Evolutionary conservation across 2,329 filamentous ascomycete genomes (phyloP), one percentile per base, ranked within the genome.

Genomic region (Alternaria brassicicola): DNA sequence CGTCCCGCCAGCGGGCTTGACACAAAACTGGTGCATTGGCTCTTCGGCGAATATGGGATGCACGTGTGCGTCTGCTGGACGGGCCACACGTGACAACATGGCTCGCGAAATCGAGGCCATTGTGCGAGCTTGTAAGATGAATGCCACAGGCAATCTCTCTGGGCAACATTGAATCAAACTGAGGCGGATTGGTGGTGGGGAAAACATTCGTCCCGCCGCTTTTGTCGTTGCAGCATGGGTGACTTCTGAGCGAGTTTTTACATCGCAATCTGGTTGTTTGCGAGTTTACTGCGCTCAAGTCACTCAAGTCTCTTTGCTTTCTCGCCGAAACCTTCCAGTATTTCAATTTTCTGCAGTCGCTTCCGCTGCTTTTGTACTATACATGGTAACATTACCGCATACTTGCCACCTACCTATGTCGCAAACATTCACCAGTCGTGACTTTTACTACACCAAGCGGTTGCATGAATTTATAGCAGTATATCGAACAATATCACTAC

Each of bases 21-120:
- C 55, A 12, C 4, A 41, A 23, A 9, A 50, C 17, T 57, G 50
- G 46, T 38, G 30, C 6, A 47, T 57, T 19, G 58, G 58, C 1
- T 58, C 45, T 28, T 54, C 58, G 7, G 30, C 55, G 15, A 58
- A 28, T 15, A 38, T n/a, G 12, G 55, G 58, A 6, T 61, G 58
- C 30, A 58, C 45, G 4, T 61, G 58, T 17, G 28, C 17, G 23
- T 25, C 57, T 6, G 13, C 42, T 25, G 5, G 12, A n/a, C 9
- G 26, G 1, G 23, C 41, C 1, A 15, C 26, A 26, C 8, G 38
- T 2, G 50, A 54, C 8, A 41, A 36, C 1, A 54, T 61, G 38
- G 10, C 26, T 25, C 50, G 50, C 33, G 58, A 61, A 0, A 25
- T 61, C 23, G 55, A 61, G 1, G 19, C 12, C 3, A 57, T 60